Base-by-base conservation (phyloP, 352 stramenopile species). In the Pythium chondricola region DNA sequence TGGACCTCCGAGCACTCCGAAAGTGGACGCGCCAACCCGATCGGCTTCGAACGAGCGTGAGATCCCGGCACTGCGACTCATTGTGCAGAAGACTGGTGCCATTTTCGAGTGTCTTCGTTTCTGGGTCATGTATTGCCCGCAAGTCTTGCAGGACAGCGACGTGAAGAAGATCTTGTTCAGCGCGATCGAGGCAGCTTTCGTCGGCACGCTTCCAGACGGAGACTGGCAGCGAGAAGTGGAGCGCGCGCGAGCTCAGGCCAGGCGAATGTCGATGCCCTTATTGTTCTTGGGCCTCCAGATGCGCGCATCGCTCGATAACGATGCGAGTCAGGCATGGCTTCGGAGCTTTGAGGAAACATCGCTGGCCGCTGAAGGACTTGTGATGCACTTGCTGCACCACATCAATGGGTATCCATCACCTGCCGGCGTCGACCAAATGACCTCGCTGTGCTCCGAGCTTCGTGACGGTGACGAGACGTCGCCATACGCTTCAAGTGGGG, bases 71-170 rank as follows among this genome's bases (percentile, higher is more conserved):
- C 52, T 94, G 42, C 72, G 75, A 0, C 42, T 88, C 20, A 91
- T 92, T 37, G 78, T 88, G 13, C 74, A 88, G 44, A 94, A 94
- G 58, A 92, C 78, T 3, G 85, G 67, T 31, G 67, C 78, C 6
- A 91, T 94, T 40, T 94, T 94, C 38, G 83, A 94, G 48, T 88
- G 80, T 37, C 52, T 94, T 25, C 80, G 79, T 2, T 87, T 91
- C 42, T 94, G 83, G 83, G 63, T 94, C 20, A 92, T 94, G 74
- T 58, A 85, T 48, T 72, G 78, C 16, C 68, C 74, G 0, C 71
- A 88, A 25, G 71, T 89, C 0, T 50, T 94, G 26, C 69, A 92
- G 52, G 83, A 94, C 48, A 48, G 48, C 10, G 80, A 91, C 26
- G 83, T 92, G 14, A 87, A 88, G 42, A 92, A 88, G 48, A 59